phyloP scores from a whole-genome alignment of 257 asterid genomes.

The Verbena officinalis region DNA sequence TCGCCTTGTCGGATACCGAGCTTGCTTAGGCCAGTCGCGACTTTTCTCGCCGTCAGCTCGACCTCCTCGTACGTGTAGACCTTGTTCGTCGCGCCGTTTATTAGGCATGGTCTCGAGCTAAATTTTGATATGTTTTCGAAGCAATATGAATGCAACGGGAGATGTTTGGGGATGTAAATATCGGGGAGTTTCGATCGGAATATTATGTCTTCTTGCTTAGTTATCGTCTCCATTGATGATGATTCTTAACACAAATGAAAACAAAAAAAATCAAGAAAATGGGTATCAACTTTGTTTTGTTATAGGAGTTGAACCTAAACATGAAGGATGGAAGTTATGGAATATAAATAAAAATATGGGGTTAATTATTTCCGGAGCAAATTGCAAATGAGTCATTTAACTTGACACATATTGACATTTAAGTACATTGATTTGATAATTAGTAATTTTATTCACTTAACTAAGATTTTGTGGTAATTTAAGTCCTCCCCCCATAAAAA shows the following conservation, averaged over 20 bases:
- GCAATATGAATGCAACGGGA: conserved; percentile 76
- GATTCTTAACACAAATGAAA: too few relatives aligned
- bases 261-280: not conserved
- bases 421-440: too few relatives aligned
- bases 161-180: conserved; percentile 70
- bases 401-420: too few relatives aligned
- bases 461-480: too few relatives aligned
- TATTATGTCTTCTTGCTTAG: conserved; percentile 45
- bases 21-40: conserved; percentile 60
- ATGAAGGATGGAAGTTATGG: conserved; percentile 25
- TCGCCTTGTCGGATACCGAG: conserved; percentile 71
- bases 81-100: conserved; percentile 66
- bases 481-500: too few relatives aligned
- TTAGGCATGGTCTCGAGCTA: conserved; percentile 56
- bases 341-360: too few relatives aligned
- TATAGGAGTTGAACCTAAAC: conserved; percentile 37
- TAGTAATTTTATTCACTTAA: too few relatives aligned
- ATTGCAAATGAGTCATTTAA: too few relatives aligned
- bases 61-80: conserved; percentile 64
- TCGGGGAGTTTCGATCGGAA: conserved; percentile 84
- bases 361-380: too few relatives aligned
- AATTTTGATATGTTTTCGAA: conserved; percentile 59
- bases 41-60: conserved; percentile 48
- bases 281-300: conserved; percentile 28
- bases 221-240: conserved; percentile 44